Evolutionary conservation across 83 land plant genomes (phyloP), one percentile per base, ranked within the genome.

Genomic region (Thuja plicata): DNA sequence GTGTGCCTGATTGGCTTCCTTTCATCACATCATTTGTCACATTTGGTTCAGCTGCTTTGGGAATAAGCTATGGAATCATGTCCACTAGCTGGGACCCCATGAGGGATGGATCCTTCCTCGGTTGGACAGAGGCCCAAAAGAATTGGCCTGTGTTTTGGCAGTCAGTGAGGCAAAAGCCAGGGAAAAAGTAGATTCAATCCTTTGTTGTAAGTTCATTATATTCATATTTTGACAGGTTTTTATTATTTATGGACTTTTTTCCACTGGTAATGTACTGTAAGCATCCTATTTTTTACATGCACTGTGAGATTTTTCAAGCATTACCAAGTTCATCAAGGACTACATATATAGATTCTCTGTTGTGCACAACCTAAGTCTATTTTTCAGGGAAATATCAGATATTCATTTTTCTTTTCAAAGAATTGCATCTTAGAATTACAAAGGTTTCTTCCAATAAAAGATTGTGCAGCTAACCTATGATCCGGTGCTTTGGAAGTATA

Each of bases 131-230:
- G 62, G 88, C 86, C 27, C 73, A 89, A 86, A 86, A 90, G 91
- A 95, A 95, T 85, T 95, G 96, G 96, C 94, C 90, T 85, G 93
- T 91, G 85, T 88, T 95, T 84, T 95, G 96, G 95, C 91, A 91
- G 84, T 86, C 87, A 46, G 71, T 86, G 34, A 37, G 87, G 87
- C 41, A 85, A 52, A 85, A 57, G 37, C 60, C 21, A 54, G 70
- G 87, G 5, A 86, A 86, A 70, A 86, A 55, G 38, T 55, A 86
- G 87, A 37, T n/a, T 7, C 0, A 35, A 35, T 55, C 37, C 71
- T 3, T 85, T 17, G 30, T 34, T 86, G 71, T 8, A 83, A 41
- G 52, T 30, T 45, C 35, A 46, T 24, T 12, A 83, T 83, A 83
- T 83, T 76, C 17, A 76, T 12, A 76, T 76, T 34, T 76, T 32